Evolutionary conservation across 2,329 filamentous ascomycete genomes (phyloP).

Genomic region (Colletotrichum tropicale): DNA sequence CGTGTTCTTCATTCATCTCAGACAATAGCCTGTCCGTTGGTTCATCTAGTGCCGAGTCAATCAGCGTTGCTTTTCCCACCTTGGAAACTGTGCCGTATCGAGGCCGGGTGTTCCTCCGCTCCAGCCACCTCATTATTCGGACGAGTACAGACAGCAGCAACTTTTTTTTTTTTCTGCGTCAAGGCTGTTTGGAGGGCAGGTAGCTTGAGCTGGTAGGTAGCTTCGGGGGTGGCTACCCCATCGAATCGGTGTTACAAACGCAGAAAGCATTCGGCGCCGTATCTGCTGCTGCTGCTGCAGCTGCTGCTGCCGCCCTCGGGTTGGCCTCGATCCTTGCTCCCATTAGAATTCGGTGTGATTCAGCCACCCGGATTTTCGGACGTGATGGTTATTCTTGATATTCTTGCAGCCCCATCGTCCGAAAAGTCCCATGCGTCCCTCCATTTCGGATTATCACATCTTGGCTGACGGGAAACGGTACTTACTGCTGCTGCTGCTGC

Average conservation of each 20-base stretch:
- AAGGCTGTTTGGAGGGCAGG: not conserved
- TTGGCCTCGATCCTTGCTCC: not conserved
- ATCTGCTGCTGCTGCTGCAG: not conserved
- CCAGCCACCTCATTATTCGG: constrained; percentile 18
- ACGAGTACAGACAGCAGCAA: not conserved
- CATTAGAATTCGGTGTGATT: not conserved
- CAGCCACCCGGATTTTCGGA: not conserved
- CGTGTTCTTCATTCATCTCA: not conserved
- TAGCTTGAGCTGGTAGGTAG: not conserved
- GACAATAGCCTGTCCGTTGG: not conserved
- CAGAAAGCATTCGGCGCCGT: not conserved
- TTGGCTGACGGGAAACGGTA: not conserved
- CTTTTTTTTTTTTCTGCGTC: not conserved
- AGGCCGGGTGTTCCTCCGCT: not conserved
- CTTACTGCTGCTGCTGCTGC: not conserved
- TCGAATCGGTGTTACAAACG: not conserved
- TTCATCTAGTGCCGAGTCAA: not conserved
- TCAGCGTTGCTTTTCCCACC: not conserved
- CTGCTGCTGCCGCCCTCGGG: not conserved
- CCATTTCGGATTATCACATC: not conserved
- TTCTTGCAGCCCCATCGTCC: not conserved
- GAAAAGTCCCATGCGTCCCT: not conserved
- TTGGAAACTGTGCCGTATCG: not conserved
- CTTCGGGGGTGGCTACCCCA: not conserved
- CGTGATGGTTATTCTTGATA: not conserved